Evolutionary conservation across 2,329 filamentous ascomycete species (phyloP), one percentile per base, ranked within the genome.

Genomic region (Meredithiella fracta): DNA sequence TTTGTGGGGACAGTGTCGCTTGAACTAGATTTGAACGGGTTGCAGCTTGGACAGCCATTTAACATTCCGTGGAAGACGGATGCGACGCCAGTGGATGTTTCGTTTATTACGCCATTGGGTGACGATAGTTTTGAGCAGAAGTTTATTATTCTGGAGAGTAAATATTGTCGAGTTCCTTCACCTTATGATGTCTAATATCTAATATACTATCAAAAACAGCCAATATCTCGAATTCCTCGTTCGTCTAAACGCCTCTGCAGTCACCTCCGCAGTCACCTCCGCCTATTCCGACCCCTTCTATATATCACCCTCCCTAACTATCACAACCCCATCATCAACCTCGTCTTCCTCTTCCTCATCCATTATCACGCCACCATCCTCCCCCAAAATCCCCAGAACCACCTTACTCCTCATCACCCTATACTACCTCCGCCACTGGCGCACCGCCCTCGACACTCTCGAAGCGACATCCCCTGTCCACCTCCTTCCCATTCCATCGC

Each of bases 11-110:
- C 29, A 34, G 29, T 34, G 29, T 47, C n/a, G 8, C 53, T 56
- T 20, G 23, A 47, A 11, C 47, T 53, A 49, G 25, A 47, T 23
- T 11, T 56, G 34, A 8, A 42, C 14, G 5, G n/a, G 6, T 11
- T 56, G 1, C 1, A 17, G 7, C 49, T 53, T 15, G 23, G 26
- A 17, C 34, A 53, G 49, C 25, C 40, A 1, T 51, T 54, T 17
- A 54, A 40, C 20, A n/a, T 58, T 5, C 40, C 56, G 2, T 58
- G 56, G 56, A 51, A 20, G 9, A 54, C 56, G 15, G 23, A 58
- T 29, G 34, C 51, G 14, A 29, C 31, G 5, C 52, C 56, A 9
- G 42, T 58, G 1, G 23, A 58, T 34, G 11, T 58, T 4, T 54
- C 51, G 14, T 25, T 56, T 14, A 34, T 37, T 11, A 8, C 26